Conservation (phyloP, 163 green algal genomes). For the Coccomyxa subellipsoidea region DNA sequence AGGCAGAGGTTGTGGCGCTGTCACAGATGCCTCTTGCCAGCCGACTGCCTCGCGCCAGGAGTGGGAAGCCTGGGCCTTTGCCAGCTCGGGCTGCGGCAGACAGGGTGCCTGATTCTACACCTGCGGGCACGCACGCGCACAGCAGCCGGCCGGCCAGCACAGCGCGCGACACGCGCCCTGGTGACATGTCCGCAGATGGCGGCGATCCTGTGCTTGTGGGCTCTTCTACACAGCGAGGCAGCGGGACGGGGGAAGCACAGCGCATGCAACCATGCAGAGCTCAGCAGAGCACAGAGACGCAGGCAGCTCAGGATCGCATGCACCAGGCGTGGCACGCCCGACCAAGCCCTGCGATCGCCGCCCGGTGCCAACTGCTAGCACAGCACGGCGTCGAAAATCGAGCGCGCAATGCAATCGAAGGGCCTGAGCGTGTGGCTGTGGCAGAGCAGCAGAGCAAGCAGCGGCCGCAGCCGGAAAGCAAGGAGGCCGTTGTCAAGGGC, state of each 20-base stretch:
- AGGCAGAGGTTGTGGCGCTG: neutral
- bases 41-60: neutral
- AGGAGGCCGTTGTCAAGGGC: neutral
- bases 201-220: too few species aligned
- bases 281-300: neutral
- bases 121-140: too few species aligned
- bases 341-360: neutral
- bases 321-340: neutral
- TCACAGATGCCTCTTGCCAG: neutral
- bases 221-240: neutral
- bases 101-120: too few species aligned
- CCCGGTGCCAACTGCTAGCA: too few species aligned
- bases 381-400: too few species aligned
- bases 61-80: neutral
- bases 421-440: neutral
- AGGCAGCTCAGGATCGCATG: neutral
- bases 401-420: neutral
- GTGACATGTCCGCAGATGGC: too few species aligned
- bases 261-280: neutral
- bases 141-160: too few species aligned
- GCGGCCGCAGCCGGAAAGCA: neutral
- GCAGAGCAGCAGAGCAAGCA: neutral
- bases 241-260: neutral
- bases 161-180: too few species aligned
- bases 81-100: neutral